Conservation (phyloP, 768 basidiomycete species). For the Clitopilus passeckerianus region DNA sequence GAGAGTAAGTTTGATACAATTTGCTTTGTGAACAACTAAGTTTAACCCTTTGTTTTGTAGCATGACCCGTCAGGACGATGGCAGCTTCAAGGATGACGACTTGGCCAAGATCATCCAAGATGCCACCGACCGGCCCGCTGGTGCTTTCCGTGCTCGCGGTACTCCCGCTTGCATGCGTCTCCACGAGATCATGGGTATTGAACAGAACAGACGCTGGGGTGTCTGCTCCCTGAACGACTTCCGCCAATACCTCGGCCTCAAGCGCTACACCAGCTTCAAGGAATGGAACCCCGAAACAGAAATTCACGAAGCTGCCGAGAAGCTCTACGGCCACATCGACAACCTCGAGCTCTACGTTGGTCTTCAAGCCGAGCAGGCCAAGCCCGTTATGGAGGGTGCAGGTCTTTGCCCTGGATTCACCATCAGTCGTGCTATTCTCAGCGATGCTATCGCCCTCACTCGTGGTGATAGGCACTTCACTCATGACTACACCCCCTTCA, state of each 20-base stretch:
- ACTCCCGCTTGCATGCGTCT: slow-evolving; percentile 73
- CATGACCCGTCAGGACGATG: slow-evolving; percentile 54
- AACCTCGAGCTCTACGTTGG: slow-evolving; percentile 80
- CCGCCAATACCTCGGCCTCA: slow-evolving; percentile 66
- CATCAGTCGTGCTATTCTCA: slow-evolving; percentile 78
- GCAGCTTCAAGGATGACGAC: slow-evolving; percentile 63
- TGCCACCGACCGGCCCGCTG: slow-evolving; percentile 69
- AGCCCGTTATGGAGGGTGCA: slow-evolving; percentile 71
- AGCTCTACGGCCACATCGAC: slow-evolving; percentile 72
- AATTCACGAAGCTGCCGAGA: slow-evolving; percentile 69
- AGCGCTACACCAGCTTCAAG: slow-evolving; percentile 68
- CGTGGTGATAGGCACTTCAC: slow-evolving; percentile 84
- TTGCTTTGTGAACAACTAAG: neutral
- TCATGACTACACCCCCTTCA: slow-evolving; percentile 75
- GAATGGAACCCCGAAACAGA: slow-evolving; percentile 79
- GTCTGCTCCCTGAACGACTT: slow-evolving; percentile 85
- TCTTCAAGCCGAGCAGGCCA: slow-evolving; percentile 73
- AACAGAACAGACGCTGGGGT: slow-evolving; percentile 72
- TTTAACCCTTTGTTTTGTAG: slow-evolving; percentile 23
- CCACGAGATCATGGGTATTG: slow-evolving; percentile 83
- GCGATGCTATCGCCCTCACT: slow-evolving; percentile 82
- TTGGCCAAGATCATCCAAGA: slow-evolving; percentile 63
- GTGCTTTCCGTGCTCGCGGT: slow-evolving; percentile 69
- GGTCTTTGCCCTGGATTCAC: slow-evolving; percentile 87
- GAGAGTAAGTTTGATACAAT: slow-evolving; percentile 35